Conservation (phyloP, 1,284 basidiomycete genomes). For the Anthracocystis walkeri region DNA sequence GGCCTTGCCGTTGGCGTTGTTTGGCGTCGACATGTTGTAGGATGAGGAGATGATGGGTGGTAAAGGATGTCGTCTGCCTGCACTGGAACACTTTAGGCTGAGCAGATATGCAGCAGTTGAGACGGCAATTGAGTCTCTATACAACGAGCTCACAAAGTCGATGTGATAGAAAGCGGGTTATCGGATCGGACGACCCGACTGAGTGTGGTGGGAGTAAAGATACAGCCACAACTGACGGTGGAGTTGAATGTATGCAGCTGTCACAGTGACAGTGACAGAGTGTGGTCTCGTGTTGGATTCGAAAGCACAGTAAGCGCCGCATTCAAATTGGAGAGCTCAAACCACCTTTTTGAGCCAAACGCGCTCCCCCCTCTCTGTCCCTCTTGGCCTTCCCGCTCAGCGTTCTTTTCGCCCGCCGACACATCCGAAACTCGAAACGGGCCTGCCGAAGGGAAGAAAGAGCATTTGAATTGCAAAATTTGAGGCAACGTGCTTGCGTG, state of each 20-base stretch:
- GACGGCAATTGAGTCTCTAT: not conserved
- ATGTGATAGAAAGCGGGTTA: not conserved
- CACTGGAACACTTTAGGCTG: not conserved
- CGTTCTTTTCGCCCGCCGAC: constrained; percentile 12
- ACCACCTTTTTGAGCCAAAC: constrained; percentile 1
- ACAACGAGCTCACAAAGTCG: not conserved
- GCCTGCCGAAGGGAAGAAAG: not conserved
- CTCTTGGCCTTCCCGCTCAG: not conserved
- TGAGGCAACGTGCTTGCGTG: not conserved
- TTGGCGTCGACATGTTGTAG: constrained; percentile 40
- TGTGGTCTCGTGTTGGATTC: not conserved
- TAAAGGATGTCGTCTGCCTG: not conserved
- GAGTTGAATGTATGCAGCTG: not conserved
- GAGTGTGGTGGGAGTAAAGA: no score
- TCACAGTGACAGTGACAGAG: no score
- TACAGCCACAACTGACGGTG: no score
- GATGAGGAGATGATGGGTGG: not conserved
- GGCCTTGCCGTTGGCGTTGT: constrained; percentile 37
- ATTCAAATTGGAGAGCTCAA: not conserved
- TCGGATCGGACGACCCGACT: not conserved
- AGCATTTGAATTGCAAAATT: constrained; percentile 2
- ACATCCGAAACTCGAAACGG: constrained; percentile 18
- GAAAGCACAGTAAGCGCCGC: constrained; percentile 1
- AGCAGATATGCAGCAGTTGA: not conserved
- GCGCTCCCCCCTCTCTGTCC: not conserved